Conservation (phyloP, 768 basidiomycete genomes). For the Neoboletus brunneissimus region DNA sequence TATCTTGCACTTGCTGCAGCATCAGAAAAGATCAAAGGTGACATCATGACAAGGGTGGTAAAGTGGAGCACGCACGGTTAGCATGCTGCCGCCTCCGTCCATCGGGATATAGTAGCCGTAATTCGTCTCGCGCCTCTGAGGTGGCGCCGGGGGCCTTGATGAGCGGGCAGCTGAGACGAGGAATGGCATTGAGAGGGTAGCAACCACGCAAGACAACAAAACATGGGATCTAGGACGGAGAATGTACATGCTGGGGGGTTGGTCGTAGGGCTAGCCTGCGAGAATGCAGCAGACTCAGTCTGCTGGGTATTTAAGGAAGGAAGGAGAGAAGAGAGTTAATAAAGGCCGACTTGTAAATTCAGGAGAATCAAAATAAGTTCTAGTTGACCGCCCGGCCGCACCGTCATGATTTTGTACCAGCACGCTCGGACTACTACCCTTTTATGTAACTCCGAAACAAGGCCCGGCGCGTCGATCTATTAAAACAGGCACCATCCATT, state of each 20-base stretch:
- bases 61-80: conserved; percentile 53
- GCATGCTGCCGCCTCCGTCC: conserved; percentile 58
- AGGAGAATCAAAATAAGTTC: not conserved
- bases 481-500: not conserved
- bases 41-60: not conserved
- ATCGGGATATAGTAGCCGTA: conserved; percentile 60
- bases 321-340: not conserved
- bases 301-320: not conserved
- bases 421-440: not conserved
- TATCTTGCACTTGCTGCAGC: conserved; percentile 48
- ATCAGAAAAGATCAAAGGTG: not conserved
- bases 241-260: not conserved
- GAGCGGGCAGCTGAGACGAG: conserved; percentile 11
- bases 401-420: not conserved
- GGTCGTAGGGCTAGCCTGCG: not conserved
- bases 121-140: conserved; percentile 23
- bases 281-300: not conserved
- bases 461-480: not conserved
- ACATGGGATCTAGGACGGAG: not conserved
- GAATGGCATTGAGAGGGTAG: conserved; percentile 5
- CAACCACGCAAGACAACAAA: conserved; percentile 7
- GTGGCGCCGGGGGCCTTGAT: conserved; percentile 3
- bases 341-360: conserved; percentile 8
- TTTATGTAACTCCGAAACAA: conserved; percentile 9
- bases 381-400: not conserved